Evolutionary conservation across 1,139 yeast genomes (phyloP), one percentile per base, ranked within the genome.

Genomic region (Scheffersomyces titani): DNA sequence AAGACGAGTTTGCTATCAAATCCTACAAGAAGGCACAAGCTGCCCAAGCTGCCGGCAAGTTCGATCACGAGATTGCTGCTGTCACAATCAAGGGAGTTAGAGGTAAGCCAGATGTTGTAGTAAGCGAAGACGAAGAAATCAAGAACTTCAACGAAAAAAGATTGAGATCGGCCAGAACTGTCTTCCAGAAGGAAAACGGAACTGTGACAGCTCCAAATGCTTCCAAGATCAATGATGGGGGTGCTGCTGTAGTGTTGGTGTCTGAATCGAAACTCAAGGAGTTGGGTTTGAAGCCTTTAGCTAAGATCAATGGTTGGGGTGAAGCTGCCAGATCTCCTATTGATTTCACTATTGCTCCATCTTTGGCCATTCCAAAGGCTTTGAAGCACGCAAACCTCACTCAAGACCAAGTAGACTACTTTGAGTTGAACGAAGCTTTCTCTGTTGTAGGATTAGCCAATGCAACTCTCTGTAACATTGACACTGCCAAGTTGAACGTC

Each of bases 151-250:
- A 93, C 77, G 92, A 90, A 73, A 82, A 80, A 51, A 91, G 84
- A 72, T 80, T 94, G 65, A 85, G 82, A 72, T 60, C 88, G 59
- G 97, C 98, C 48, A 89, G 98, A 80, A 86, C 98, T 56, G 98
- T 90, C 44, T 94, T 94, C 87, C 89, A 90, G 77, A 87, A 86
- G 76, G 97, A 88, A 66, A 87, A 87, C 68, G 98, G 98, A 70
- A 90, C 98, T 50, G 94, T 93, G 61, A 94, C 99, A 54, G 98
- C 97, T 47, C 96, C 98, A 66, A 94, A 94, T 75, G 96, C 98
- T 50, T 92, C 98, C 49, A 92, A 96, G 69, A 82, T 94, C 70
- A 94, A 92, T 74, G 99, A 94, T 73, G 99, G 99, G 76, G 98
- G 91, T 73, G 97, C 98, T 59, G 98, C 98, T 51, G 85, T 94